phyloP scores from a whole-genome alignment of 2,329 filamentous ascomycete genomes.

The Rhinocladiella mackenziei region DNA sequence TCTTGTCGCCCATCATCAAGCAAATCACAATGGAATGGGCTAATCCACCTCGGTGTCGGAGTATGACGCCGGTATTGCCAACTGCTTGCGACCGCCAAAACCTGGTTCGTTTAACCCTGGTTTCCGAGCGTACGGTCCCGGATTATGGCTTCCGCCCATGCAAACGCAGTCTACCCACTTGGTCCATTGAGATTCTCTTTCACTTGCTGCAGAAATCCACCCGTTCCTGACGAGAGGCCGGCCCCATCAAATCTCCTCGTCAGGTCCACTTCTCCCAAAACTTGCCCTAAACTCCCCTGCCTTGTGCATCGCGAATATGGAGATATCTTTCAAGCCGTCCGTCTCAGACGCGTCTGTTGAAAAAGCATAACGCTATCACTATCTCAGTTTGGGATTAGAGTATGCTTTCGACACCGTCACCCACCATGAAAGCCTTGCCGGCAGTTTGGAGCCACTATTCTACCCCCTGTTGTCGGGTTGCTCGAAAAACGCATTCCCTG shows the following conservation, averaged over 20 bases:
- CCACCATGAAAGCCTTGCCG: conserved; percentile 21
- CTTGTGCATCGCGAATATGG: conserved; percentile 17
- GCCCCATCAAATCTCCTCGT: conserved; percentile 27
- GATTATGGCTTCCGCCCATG: conserved; percentile 24
- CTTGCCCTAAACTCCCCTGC: conserved; percentile 16
- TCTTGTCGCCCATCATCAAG: not conserved
- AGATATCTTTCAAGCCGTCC: conserved; percentile 13
- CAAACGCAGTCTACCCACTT: conserved; percentile 13
- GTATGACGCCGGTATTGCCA: conserved; percentile 8
- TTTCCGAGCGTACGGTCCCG: conserved; percentile 22
- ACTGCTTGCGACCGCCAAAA: conserved; percentile 5
- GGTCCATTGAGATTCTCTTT: conserved; percentile 2
- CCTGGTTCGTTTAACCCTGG: conserved; percentile 16
- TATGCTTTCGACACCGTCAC: conserved; percentile 13
- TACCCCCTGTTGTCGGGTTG: conserved; percentile 12
- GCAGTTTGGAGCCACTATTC: conserved; percentile 18
- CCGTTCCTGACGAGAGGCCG: conserved; percentile 20
- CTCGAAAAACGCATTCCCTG: conserved; percentile 5
- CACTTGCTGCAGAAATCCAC: conserved; percentile 13
- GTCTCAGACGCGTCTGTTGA: conserved; percentile 23
- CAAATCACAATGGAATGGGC: conserved; percentile 1
- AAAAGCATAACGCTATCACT: conserved; percentile 14
- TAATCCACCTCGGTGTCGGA: conserved; percentile 20
- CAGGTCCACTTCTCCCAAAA: conserved; percentile 19
- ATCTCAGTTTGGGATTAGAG: conserved; percentile 11